Conservation (phyloP, 768 basidiomycete genomes). For the Suillus spraguei region DNA sequence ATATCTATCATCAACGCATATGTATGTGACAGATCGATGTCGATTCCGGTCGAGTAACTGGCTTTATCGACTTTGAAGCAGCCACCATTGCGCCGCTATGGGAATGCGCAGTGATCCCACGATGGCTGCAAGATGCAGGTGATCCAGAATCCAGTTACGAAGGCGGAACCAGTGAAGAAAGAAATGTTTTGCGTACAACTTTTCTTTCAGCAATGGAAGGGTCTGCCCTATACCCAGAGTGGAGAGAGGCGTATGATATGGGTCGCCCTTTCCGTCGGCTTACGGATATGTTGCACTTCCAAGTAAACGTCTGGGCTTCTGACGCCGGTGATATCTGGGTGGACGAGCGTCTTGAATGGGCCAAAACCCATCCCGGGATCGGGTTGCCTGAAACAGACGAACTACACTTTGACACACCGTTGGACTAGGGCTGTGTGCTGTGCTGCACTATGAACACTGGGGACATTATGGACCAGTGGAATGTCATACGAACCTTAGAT, state of each 20-base stretch:
- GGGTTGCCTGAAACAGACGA: slow-evolving; percentile 1
- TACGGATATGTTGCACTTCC: neutral
- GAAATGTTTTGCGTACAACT: neutral
- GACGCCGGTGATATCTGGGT: neutral
- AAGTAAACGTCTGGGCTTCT: slow-evolving; percentile 6
- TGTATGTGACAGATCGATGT: slow-evolving; percentile 1
- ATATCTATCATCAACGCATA: neutral
- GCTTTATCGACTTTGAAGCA: slow-evolving; percentile 25
- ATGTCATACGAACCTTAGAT: too few species aligned
- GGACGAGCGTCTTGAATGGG: slow-evolving; percentile 6
- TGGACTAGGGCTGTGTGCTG: too few species aligned
- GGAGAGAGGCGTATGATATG: slow-evolving; percentile 4
- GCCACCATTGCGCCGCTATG: slow-evolving; percentile 25
- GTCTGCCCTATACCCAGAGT: slow-evolving; percentile 1
- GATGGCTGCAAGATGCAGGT: slow-evolving; percentile 21
- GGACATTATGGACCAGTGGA: too few species aligned
- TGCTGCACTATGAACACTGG: too few species aligned
- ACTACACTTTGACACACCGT: neutral
- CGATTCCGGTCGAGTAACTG: slow-evolving; percentile 3
- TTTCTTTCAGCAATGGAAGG: neutral
- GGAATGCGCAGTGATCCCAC: slow-evolving; percentile 26
- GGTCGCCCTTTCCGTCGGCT: slow-evolving; percentile 7
- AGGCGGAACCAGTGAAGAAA: neutral
- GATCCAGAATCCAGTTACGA: slow-evolving; percentile 16
- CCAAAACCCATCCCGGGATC: neutral